Evolutionary conservation across 306 rosid genomes (phyloP).

Genomic region (Quercus rubra): DNA sequence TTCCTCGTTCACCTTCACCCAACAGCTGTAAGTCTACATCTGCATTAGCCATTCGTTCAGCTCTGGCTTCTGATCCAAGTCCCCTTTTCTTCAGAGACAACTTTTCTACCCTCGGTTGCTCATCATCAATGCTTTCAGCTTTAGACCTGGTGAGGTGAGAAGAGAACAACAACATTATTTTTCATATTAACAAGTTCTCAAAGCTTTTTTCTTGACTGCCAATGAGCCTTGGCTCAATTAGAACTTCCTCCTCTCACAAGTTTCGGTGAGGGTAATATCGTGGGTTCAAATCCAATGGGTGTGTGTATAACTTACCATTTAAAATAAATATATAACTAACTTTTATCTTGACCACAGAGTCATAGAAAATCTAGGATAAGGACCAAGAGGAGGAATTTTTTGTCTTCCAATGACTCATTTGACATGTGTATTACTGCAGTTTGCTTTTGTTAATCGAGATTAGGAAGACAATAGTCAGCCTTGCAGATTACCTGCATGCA

Average conservation of each 20-base stretch:
- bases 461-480: neutral
- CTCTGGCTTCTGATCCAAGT: constrained; percentile 59
- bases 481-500: neutral
- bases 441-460: neutral
- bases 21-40: constrained; percentile 75
- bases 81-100: constrained; percentile 54
- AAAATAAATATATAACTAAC: too few relatives aligned
- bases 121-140: constrained; percentile 29
- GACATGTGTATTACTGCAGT: neutral
- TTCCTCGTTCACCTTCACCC: constrained; percentile 73
- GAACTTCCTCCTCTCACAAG: too few relatives aligned
- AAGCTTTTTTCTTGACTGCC: neutral
- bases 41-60: constrained; percentile 74
- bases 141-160: constrained; percentile 28
- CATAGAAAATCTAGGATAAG: neutral
- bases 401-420: neutral
- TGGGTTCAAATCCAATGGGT: too few relatives aligned
- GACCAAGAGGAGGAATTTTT: neutral
- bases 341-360: neutral
- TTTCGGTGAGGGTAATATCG: too few relatives aligned
- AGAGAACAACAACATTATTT: constrained; percentile 4
- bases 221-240: too few relatives aligned
- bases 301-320: too few relatives aligned
- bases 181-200: neutral
- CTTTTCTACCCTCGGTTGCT: constrained; percentile 43